Evolutionary conservation across 352 stramenopile species (phyloP).

Genomic region (Globisporangium paddicum): DNA sequence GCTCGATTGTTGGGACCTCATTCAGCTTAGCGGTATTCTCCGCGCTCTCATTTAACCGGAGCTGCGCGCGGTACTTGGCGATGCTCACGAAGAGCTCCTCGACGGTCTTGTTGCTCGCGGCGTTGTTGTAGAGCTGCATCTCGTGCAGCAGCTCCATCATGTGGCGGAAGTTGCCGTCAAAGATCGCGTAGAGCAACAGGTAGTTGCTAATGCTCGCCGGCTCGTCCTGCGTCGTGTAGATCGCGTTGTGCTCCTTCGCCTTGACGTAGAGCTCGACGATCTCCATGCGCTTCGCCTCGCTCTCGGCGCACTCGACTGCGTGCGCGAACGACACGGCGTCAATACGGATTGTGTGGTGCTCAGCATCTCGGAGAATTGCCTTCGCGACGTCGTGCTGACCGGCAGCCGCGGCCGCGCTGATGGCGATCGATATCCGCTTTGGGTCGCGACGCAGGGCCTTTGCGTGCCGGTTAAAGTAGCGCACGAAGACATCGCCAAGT

Average conservation of each 20-base stretch:
- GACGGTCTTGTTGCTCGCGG: conserved; percentile 33
- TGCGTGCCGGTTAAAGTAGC: conserved; percentile 43
- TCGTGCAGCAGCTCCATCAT: conserved; percentile 74
- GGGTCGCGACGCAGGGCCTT: conserved; percentile 34
- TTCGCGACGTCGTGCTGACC: conserved; percentile 29
- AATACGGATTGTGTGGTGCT: conserved; percentile 33
- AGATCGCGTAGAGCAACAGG: conserved; percentile 51
- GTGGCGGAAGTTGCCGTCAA: conserved; percentile 69
- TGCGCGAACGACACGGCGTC: conserved; percentile 66
- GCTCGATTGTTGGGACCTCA: conserved; percentile 46
- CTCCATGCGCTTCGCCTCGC: conserved; percentile 38
- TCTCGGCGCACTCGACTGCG: conserved; percentile 38
- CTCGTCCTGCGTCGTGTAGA: conserved; percentile 49
- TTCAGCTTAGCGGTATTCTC: conserved; percentile 20
- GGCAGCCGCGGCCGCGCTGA: conserved; percentile 47
- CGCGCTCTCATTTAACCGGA: conserved; percentile 9
- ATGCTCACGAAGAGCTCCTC: conserved; percentile 52
- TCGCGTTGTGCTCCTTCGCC: conserved; percentile 41
- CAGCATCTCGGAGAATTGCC: conserved; percentile 37
- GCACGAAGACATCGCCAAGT: conserved; percentile 33
- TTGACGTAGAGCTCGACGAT: conserved; percentile 54
- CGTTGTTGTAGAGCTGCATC: conserved; percentile 66
- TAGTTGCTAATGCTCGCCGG: conserved; percentile 58
- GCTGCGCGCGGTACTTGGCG: conserved; percentile 35
- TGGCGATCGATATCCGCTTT: conserved; percentile 50